Percentiles rank a stretch among this genome's conserved stretches.
phyloP scores from a whole-genome alignment of 306 rosid species.

The Hippophae rhamnoides region DNA sequence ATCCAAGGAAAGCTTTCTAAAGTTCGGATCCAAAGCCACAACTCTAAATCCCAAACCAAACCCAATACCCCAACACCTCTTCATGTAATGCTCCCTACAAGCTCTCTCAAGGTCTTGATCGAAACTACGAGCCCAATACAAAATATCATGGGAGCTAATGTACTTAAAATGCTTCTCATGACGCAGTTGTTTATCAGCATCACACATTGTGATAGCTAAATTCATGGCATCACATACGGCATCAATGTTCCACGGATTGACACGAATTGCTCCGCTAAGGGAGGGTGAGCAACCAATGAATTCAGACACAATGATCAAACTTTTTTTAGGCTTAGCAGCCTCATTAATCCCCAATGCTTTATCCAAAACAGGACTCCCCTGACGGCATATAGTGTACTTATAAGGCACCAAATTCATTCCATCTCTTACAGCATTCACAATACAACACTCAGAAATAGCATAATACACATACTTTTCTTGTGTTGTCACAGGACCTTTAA shows the following conservation, averaged over 20 bases:
- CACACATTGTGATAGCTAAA: constrained; percentile 36
- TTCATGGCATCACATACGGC: constrained; percentile 52
- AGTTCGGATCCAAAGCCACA: constrained; percentile 50
- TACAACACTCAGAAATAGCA: constrained; percentile 52
- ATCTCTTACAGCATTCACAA: constrained; percentile 65
- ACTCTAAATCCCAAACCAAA: constrained; percentile 50
- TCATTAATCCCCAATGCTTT: constrained; percentile 24
- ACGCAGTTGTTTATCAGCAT: constrained; percentile 41
- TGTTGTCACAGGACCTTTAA: constrained; percentile 36
- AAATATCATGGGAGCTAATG: constrained; percentile 63
- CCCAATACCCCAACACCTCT: constrained; percentile 53
- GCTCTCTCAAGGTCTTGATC: constrained; percentile 67
- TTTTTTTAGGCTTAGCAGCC: constrained; percentile 18
- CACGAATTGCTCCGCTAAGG: constrained; percentile 63
- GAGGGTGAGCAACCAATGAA: constrained; percentile 79
- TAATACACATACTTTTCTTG: constrained; percentile 45
- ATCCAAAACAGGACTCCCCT: constrained; percentile 39
- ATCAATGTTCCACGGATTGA: constrained; percentile 69
- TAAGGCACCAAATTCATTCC: constrained; percentile 79
- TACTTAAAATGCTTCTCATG: constrained; percentile 75
- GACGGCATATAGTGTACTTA: constrained; percentile 57
- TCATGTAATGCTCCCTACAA: constrained; percentile 39
- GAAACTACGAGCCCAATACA: constrained; percentile 61
- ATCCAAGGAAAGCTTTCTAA: constrained; percentile 44
- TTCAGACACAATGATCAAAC: constrained; percentile 63